Evolutionary conservation across 495 filamentous ascomycete species (phyloP).

Genomic region (Pseudotulostoma volvatum): DNA sequence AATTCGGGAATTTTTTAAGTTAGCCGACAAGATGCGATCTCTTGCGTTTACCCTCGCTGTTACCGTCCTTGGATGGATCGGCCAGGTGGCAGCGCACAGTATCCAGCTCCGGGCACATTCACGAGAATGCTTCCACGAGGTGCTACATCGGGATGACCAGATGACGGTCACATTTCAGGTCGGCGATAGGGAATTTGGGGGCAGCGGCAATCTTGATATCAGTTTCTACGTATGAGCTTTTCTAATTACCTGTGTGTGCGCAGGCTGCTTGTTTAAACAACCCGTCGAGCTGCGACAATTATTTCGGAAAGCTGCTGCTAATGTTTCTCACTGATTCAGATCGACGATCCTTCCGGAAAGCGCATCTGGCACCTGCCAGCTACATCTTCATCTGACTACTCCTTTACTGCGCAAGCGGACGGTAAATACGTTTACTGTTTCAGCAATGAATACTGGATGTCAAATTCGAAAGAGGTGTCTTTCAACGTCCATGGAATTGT

Average conservation of each 20-base stretch:
- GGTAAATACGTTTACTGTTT: constrained; percentile 95
- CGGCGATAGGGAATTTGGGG: constrained; percentile 88
- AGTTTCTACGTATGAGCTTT: constrained; percentile 78
- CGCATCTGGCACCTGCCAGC: constrained; percentile 64
- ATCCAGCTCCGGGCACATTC: constrained; percentile 85
- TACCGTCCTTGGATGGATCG: constrained; percentile 47
- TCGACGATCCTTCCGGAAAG: constrained; percentile 60
- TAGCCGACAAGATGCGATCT: constrained; percentile 34
- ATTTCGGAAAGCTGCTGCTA: background rate
- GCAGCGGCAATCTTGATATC: constrained; percentile 85
- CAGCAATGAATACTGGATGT: constrained; percentile 91
- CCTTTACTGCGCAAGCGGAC: constrained; percentile 70
- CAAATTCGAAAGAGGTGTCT: constrained; percentile 85
- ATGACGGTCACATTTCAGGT: constrained; percentile 99
- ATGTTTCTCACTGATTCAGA: constrained; percentile 25
- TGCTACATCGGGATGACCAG: constrained; percentile 78
- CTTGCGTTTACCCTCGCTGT: constrained; percentile 37
- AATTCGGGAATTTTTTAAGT: no score
- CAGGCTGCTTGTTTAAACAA: background rate
- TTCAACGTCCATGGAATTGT: constrained; percentile 99
- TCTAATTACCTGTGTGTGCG: background rate
- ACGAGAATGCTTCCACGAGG: constrained; percentile 94
- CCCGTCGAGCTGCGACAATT: background rate
- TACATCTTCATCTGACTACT: constrained; percentile 80
- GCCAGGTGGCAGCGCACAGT: constrained; percentile 63